Conservation (phyloP, 306 rosid genomes). For the Phaseolus lunatus region DNA sequence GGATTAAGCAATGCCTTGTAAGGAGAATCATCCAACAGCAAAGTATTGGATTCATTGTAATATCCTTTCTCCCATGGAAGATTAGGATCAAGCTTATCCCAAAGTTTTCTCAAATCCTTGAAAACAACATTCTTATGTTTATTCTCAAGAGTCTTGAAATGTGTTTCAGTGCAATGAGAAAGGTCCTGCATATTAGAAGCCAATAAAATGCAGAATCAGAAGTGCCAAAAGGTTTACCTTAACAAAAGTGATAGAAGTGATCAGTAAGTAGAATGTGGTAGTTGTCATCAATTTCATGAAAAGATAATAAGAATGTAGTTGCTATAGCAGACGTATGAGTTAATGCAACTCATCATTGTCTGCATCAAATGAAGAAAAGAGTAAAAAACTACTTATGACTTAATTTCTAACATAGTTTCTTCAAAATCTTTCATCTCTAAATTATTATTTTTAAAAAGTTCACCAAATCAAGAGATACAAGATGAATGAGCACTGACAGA, state of each 20-base stretch:
- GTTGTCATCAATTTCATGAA: background rate
- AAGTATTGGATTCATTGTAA: constrained; percentile 66
- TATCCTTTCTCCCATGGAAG: constrained; percentile 80
- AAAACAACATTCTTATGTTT: constrained; percentile 66
- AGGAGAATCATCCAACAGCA: constrained; percentile 86
- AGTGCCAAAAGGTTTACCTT: background rate
- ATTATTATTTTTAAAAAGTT: background rate
- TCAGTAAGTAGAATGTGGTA: background rate
- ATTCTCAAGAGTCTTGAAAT: constrained; percentile 63
- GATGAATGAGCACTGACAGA: constrained; percentile 5
- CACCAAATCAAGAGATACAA: background rate
- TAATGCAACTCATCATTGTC: background rate
- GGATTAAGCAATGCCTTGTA: constrained; percentile 84
- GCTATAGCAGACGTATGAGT: background rate
- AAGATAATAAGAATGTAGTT: background rate
- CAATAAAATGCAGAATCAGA: constrained; percentile 3
- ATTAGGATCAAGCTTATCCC: constrained; percentile 75
- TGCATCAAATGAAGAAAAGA: background rate
- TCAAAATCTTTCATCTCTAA: background rate
- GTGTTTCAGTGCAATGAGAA: constrained; percentile 69
- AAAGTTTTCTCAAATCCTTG: constrained; percentile 74
- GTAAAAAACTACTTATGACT: too few relatives aligned
- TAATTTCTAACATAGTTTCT: background rate
- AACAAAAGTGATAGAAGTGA: background rate
- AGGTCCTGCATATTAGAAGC: constrained; percentile 56